Evolutionary conservation across 2,329 filamentous ascomycete species (phyloP).

Genomic region (Juglanconis sp.): DNA sequence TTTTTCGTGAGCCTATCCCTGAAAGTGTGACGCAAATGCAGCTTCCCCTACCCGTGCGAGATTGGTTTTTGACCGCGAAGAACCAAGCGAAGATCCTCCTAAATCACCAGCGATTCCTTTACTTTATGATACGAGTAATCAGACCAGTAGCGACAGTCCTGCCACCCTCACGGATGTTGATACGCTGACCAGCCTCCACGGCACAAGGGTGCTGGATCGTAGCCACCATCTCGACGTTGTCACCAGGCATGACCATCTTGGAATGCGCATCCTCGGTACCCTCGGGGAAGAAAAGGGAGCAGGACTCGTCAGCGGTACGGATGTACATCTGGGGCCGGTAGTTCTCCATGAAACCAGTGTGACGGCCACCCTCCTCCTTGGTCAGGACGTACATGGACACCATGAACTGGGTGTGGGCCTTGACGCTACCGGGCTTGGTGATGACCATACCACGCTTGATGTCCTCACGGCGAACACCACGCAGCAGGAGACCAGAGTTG

Average conservation of each 20-base stretch:
- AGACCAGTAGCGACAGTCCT: slow-evolving; percentile 82
- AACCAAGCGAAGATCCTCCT: background rate
- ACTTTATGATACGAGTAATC: slow-evolving; percentile 68
- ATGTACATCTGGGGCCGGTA: slow-evolving; percentile 97
- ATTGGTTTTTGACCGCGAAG: background rate
- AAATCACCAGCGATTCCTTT: slow-evolving; percentile 28
- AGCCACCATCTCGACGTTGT: slow-evolving; percentile 97
- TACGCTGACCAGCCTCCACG: slow-evolving; percentile 86
- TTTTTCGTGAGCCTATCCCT: slow-evolving; percentile 11
- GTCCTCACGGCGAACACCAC: slow-evolving; percentile 94
- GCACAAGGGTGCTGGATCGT: slow-evolving; percentile 82
- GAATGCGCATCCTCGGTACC: slow-evolving; percentile 66
- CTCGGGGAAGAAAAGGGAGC: slow-evolving; percentile 82
- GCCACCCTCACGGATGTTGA: slow-evolving; percentile 98
- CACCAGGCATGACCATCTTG: slow-evolving; percentile 95
- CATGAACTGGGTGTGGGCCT: slow-evolving; percentile 87
- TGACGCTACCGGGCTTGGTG: slow-evolving; percentile 76
- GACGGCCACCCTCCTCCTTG: slow-evolving; percentile 97
- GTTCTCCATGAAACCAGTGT: slow-evolving; percentile 93
- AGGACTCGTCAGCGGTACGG: slow-evolving; percentile 81
- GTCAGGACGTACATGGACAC: slow-evolving; percentile 94
- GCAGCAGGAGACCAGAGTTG: slow-evolving; percentile 95
- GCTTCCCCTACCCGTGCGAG: slow-evolving; percentile 17
- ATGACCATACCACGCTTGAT: slow-evolving; percentile 93
- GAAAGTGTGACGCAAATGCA: slow-evolving; percentile 18